Evolutionary conservation across 139 green algal species (phyloP).

Genomic region (Tetradesmus obliquus): DNA sequence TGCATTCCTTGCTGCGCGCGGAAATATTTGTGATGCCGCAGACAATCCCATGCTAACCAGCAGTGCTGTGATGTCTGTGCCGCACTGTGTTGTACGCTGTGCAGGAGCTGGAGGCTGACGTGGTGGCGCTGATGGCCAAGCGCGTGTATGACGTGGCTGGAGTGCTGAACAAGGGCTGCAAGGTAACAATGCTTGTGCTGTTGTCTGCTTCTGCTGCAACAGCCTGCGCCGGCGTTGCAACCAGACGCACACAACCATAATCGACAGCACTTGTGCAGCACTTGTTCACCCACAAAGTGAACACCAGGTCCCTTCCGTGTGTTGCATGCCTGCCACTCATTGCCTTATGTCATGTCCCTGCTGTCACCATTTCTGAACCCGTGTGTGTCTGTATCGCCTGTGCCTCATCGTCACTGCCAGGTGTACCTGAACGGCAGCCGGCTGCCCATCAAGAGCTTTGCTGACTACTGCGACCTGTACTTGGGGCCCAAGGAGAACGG

Average conservation of each 20-base stretch:
- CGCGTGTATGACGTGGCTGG: constrained; percentile 97
- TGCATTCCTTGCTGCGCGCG: background rate
- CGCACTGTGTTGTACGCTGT: background rate
- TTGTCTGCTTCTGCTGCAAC: background rate
- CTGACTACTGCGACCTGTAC: constrained; percentile 97
- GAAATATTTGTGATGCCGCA: background rate
- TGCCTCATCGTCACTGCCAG: constrained; percentile 49
- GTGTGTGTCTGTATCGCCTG: too few relatives aligned
- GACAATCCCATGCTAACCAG: background rate
- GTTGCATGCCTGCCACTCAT: too few relatives aligned
- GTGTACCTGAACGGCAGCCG: constrained; percentile 90
- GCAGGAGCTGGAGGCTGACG: constrained; percentile 80
- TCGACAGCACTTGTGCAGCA: background rate
- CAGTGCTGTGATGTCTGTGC: too few relatives aligned
- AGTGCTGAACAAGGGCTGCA: constrained; percentile 92
- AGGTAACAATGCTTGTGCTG: constrained; percentile 65
- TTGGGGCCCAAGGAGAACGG: constrained; percentile 82
- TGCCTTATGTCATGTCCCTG: too few relatives aligned
- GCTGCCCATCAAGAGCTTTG: constrained; percentile 91
- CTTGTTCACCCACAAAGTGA: background rate
- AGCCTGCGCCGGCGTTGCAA: background rate
- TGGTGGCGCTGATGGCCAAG: constrained; percentile 95
- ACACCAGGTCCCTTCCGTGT: too few relatives aligned
- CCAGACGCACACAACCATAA: background rate
- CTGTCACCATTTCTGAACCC: too few relatives aligned